Evolutionary conservation across 768 basidiomycete species (phyloP).

Genomic region (Tylopilus plumbeoviolaceoides): DNA sequence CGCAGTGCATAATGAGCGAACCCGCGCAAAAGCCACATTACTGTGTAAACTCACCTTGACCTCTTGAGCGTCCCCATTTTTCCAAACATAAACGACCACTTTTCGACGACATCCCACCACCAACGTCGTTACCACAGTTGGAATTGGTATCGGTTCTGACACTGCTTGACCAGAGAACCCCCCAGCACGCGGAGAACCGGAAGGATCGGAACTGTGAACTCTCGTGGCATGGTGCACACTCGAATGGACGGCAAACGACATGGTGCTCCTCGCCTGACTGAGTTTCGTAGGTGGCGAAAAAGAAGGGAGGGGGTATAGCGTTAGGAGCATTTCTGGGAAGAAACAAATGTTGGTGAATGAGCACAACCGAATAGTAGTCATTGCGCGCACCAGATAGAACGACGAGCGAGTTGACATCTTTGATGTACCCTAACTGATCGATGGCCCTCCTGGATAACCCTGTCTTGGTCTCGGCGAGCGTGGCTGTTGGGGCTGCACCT

Average conservation of each 20-base stretch:
- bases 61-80: conserved; percentile 75
- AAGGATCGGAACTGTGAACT: conserved; percentile 19
- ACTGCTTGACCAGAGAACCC: conserved; percentile 8
- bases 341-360: conserved; percentile 2
- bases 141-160: conserved; percentile 43
- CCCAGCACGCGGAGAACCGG: conserved; percentile 7
- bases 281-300: conserved; percentile 70
- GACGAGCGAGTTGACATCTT: conserved; percentile 81
- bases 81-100: conserved; percentile 83
- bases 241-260: conserved; percentile 77
- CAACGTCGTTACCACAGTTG: conserved; percentile 69
- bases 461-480: conserved; percentile 64
- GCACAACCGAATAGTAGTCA: conserved; percentile 10
- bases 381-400: conserved; percentile 66
- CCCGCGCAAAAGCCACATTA: not conserved
- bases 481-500: conserved; percentile 9
- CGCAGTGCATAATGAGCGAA: not conserved
- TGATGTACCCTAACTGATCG: conserved; percentile 84
- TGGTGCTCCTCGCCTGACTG: conserved; percentile 71
- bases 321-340: conserved; percentile 61
- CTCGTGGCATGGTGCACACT: conserved; percentile 45
- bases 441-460: conserved; percentile 63
- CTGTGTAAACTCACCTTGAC: conserved; percentile 46
- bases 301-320: conserved; percentile 72
- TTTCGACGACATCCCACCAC: conserved; percentile 84